phyloP scores from a whole-genome alignment of 2,329 filamentous ascomycete genomes.

The Xylariaceae sp. region DNA sequence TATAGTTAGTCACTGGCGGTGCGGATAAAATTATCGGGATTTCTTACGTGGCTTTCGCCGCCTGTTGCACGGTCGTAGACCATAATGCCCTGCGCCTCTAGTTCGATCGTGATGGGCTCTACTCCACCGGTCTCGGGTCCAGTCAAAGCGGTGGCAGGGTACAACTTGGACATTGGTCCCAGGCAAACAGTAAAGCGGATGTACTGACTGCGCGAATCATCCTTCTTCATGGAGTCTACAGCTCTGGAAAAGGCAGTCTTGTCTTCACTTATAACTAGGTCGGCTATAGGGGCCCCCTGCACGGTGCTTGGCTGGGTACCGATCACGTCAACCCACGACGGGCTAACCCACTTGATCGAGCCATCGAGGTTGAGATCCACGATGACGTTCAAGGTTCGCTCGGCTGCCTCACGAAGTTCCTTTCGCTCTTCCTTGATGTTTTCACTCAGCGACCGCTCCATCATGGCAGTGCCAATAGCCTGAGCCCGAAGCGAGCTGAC shows the following conservation, averaged over 20 bases:
- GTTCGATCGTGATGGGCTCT: constrained; percentile 57
- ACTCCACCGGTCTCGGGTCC: constrained; percentile 35
- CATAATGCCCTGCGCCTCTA: constrained; percentile 98
- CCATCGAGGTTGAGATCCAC: constrained; percentile 89
- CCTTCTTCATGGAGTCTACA: constrained; percentile 81
- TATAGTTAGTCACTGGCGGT: constrained; percentile 2
- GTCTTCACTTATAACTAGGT: constrained; percentile 73
- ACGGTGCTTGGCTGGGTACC: constrained; percentile 70
- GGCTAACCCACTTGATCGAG: constrained; percentile 90
- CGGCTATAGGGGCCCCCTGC: constrained; percentile 69
- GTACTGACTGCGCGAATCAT: constrained; percentile 88
- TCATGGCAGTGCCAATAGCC: constrained; percentile 47
- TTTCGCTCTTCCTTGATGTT: constrained; percentile 90
- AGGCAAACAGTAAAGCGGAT: constrained; percentile 72
- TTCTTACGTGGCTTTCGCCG: constrained; percentile 83
- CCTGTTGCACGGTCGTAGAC: constrained; percentile 86
- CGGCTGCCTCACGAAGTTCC: constrained; percentile 89
- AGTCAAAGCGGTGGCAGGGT: constrained; percentile 39
- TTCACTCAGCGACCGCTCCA: constrained; percentile 69
- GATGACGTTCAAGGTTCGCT: constrained; percentile 94
- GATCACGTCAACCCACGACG: constrained; percentile 90
- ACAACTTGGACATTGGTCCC: constrained; percentile 62
- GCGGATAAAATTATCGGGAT: background rate
- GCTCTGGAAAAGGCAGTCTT: constrained; percentile 75
- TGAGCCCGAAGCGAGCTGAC: constrained; percentile 48